Percentiles rank a stretch among this genome's conserved stretches.
phyloP scores from a whole-genome alignment of 306 rosid genomes.

The Cicer arietinum region DNA sequence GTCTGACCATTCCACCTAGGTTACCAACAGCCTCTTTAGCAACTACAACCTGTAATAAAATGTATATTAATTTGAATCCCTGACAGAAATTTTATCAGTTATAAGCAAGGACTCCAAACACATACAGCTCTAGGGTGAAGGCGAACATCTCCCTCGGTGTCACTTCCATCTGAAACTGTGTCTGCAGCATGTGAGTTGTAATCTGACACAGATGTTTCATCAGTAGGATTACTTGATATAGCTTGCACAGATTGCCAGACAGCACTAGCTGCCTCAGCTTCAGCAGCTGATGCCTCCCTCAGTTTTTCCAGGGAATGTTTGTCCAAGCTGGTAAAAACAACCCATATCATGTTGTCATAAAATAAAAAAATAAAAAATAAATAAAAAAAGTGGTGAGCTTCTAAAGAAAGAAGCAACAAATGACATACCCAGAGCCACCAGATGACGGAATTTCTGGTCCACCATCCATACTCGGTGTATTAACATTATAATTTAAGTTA shows the following conservation, averaged over 20 bases:
- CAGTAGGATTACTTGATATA: conserved; percentile 64
- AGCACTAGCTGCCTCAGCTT: conserved; percentile 97
- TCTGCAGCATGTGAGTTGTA: conserved; percentile 85
- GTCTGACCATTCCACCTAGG: conserved; percentile 99
- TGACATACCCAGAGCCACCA: conserved; percentile 68
- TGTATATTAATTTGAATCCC: conserved; percentile 47
- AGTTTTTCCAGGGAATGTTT: conserved; percentile 90
- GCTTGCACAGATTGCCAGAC: conserved; percentile 92
- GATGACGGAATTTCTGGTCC: conserved; percentile 59
- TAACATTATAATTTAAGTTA: conserved; percentile 49
- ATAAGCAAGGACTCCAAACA: conserved; percentile 42
- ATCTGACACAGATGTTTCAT: conserved; percentile 83
- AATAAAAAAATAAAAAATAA: conserved; percentile 22
- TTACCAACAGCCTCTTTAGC: conserved; percentile 97
- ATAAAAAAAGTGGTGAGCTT: conserved; percentile 21
- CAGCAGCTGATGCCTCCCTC: conserved; percentile 99
- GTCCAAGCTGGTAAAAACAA: conserved; percentile 68
- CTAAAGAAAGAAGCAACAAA: conserved; percentile 28
- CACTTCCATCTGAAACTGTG: conserved; percentile 92
- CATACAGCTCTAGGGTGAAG: conserved; percentile 99
- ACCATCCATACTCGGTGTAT: conserved; percentile 53
- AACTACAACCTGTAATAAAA: conserved; percentile 85
- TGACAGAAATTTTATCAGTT: conserved; percentile 28
- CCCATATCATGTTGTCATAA: conserved; percentile 34
- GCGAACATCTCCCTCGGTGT: conserved; percentile 92